phyloP scores from a whole-genome alignment of 2,329 filamentous ascomycete genomes.

The Acarospora socialis region DNA sequence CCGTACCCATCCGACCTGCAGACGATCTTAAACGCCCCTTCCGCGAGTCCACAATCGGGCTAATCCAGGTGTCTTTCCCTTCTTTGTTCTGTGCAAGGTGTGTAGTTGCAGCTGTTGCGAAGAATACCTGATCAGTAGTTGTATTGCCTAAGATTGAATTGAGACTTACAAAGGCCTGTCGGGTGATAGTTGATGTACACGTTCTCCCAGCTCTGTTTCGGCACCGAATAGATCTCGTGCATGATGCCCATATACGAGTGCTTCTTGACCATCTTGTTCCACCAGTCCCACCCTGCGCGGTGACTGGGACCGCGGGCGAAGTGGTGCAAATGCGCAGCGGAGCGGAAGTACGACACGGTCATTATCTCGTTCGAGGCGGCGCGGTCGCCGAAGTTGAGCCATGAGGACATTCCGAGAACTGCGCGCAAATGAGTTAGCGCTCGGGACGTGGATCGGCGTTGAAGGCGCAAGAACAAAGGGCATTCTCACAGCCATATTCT shows the following conservation, averaged over 20 bases:
- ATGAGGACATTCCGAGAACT: constrained; percentile 23
- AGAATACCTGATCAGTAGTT: too few species aligned
- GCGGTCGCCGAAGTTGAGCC: constrained; percentile 20
- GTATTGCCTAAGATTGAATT: too few species aligned
- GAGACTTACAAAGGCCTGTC: constrained; percentile 20
- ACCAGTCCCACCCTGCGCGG: constrained; percentile 30
- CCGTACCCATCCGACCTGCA: too few species aligned
- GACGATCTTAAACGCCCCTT: too few species aligned
- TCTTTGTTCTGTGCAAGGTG: too few species aligned
- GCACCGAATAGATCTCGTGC: constrained; percentile 31
- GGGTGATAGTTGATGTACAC: constrained; percentile 29
- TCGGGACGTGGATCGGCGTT: not conserved
- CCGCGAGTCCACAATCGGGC: too few species aligned
- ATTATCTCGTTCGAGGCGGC: constrained; percentile 24
- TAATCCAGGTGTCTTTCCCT: too few species aligned
- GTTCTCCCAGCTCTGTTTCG: constrained; percentile 27
- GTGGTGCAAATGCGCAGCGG: constrained; percentile 27
- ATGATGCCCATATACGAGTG: constrained; percentile 29
- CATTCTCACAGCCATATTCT: constrained; percentile 18
- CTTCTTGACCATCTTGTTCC: constrained; percentile 23
- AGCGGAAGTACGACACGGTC: constrained; percentile 28
- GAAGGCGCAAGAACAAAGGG: constrained; percentile 1
- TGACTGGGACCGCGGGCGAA: constrained; percentile 30
- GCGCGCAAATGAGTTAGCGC: not conserved
- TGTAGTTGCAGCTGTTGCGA: too few species aligned